Conservation (phyloP, 257 asterid species). For the Scutellaria minor region DNA sequence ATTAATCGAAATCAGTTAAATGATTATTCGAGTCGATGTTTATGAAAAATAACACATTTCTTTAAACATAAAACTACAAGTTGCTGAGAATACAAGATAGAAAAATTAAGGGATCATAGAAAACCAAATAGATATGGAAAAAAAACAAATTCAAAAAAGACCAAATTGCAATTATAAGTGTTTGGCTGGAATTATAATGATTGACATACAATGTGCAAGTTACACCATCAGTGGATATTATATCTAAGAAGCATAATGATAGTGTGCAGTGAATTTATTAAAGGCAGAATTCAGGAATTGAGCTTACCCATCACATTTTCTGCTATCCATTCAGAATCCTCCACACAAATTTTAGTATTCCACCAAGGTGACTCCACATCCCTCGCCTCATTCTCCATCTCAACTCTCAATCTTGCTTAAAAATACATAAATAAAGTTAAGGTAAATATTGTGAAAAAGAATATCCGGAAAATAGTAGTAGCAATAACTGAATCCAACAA, state of each 20-base stretch:
- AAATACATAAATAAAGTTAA: neutral
- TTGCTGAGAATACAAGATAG: too few species aligned
- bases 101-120: too few species aligned
- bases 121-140: too few species aligned
- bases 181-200: too few species aligned
- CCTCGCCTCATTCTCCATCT: conserved; percentile 53
- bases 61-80: too few species aligned
- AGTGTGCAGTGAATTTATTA: neutral
- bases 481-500: neutral
- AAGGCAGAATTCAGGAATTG: neutral
- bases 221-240: too few species aligned
- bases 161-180: too few species aligned
- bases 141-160: too few species aligned
- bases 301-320: conserved; percentile 62
- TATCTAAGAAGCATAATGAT: neutral
- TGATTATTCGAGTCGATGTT: too few species aligned
- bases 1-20: too few species aligned
- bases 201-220: too few species aligned
- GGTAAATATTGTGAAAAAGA: neutral
- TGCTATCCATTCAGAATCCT: conserved; percentile 50
- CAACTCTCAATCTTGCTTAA: conserved; percentile 31
- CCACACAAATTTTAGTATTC: conserved; percentile 32
- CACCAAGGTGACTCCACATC: conserved; percentile 36
- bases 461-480: neutral
- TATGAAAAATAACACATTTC: too few species aligned